These are phyloP conservation scores for Artemisia tridentata DNA, from an alignment of 129 eudicot species.

Conservation along the genomic window DNA sequence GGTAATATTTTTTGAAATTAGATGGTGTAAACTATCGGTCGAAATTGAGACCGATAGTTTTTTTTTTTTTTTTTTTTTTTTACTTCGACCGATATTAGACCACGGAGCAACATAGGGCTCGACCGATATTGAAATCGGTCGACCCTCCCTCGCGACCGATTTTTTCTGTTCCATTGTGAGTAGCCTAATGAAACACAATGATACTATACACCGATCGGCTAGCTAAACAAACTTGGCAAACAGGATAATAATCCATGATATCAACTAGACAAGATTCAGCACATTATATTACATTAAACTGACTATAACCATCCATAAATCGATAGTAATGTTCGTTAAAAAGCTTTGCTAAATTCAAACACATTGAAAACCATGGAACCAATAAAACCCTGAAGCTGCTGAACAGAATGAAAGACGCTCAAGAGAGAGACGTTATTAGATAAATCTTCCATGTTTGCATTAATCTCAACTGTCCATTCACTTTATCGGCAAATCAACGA, in stretches of 20 bases:
- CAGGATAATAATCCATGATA: not conserved
- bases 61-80: no score
- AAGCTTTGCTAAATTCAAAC: conserved; percentile 12
- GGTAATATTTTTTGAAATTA: no score
- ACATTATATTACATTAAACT: not conserved
- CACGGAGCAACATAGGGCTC: no score
- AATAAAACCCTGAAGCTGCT: conserved; percentile 13
- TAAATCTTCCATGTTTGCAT: not conserved
- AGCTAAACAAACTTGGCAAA: no score
- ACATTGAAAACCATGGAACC: not conserved
- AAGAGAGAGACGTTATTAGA: not conserved
- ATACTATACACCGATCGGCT: no score
- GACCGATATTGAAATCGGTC: no score
- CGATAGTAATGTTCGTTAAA: not conserved
- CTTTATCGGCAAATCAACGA: conserved; percentile 23
- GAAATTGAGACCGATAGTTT: no score
- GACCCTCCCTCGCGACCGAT: no score
- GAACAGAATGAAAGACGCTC: conserved; percentile 11
- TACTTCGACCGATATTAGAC: no score
- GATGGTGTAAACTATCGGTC: no score
- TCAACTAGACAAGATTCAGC: not conserved
- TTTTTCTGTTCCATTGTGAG: no score
- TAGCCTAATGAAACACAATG: no score
- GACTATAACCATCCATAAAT: conserved; percentile 11
- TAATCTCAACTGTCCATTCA: not conserved